These are phyloP conservation scores for Protea cynaroides DNA, from an alignment of 164 flowering plant species.

Conservation along the genomic window DNA sequence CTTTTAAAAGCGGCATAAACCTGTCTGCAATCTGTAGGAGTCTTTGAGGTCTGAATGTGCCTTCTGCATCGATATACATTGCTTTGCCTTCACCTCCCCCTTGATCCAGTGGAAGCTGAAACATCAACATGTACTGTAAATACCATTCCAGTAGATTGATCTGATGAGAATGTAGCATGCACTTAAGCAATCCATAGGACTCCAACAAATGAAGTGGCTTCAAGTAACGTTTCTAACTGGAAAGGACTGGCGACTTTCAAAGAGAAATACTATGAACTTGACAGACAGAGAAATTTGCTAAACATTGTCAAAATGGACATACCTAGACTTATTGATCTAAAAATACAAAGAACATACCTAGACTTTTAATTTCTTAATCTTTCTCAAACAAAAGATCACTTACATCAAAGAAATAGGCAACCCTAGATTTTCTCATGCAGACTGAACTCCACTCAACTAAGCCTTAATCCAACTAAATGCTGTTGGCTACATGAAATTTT, in stretches of 20 bases:
- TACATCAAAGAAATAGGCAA: neutral
- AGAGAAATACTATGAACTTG: neutral
- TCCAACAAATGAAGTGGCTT: neutral
- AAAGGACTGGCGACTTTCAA: neutral
- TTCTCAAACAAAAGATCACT: neutral
- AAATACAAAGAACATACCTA: neutral
- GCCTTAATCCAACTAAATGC: no score
- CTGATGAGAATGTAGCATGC: neutral
- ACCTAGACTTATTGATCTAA: neutral
- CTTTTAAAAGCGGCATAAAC: conserved; percentile 23
- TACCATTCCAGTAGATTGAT: neutral
- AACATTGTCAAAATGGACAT: neutral
- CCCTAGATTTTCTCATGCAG: neutral
- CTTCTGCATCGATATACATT: conserved; percentile 97
- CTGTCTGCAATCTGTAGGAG: conserved; percentile 95
- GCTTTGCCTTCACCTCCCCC: conserved; percentile 99
- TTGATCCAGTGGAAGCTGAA: conserved; percentile 97
- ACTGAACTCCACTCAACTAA: no score
- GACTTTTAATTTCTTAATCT: neutral
- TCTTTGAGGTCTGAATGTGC: conserved; percentile 93
- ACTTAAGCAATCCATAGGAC: neutral
- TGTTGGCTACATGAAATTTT: no score
- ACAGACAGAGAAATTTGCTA: neutral
- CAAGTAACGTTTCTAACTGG: neutral
- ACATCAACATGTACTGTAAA: conserved; percentile 10